A percentile compares a stretch with the other conserved stretches of the same genome.
These are phyloP conservation scores for Rhynchospora breviuscula DNA, from an alignment of 176 grass and related monocot genomes.

Conservation along the genomic window DNA sequence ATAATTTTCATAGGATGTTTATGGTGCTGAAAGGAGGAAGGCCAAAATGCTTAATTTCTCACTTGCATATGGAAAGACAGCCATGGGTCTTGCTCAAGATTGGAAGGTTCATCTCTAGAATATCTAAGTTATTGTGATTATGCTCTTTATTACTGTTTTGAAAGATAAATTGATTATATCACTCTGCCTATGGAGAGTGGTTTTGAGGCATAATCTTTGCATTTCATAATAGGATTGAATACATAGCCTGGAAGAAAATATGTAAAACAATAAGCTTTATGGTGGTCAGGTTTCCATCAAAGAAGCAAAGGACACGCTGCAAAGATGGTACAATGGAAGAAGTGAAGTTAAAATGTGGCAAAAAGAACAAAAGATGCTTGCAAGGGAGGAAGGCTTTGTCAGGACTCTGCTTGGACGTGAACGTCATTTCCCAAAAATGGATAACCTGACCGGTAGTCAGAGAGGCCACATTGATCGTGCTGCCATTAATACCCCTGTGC, in stretches of 20 bases:
- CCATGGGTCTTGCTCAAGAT: conserved; percentile 80
- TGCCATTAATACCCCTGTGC: conserved; percentile 96
- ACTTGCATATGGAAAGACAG: conserved; percentile 94
- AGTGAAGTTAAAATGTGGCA: conserved; percentile 78
- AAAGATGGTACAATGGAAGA: conserved; percentile 81
- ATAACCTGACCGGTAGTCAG: conserved; percentile 35
- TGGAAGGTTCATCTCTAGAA: conserved; percentile 67
- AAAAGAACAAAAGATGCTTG: conserved; percentile 49
- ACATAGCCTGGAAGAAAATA: neutral
- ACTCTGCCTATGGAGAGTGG: neutral
- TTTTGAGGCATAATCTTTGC: neutral
- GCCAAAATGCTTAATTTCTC: conserved; percentile 99
- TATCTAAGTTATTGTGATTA: neutral
- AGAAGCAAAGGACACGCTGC: conserved; percentile 73
- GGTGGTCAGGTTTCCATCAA: conserved; percentile 54
- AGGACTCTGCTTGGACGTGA: conserved; percentile 78
- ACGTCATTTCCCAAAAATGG: conserved; percentile 53
- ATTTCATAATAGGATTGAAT: too few relatives aligned
- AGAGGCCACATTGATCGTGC: conserved; percentile 85
- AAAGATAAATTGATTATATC: neutral
- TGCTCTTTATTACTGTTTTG: neutral
- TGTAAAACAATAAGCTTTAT: conserved; percentile 6
- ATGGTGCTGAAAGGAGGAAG: conserved; percentile 89
- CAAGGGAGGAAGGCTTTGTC: conserved; percentile 42
- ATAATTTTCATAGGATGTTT: conserved; percentile 64